Base-by-base conservation (phyloP, 192 early-diverging fungal species). In the Diversispora epigaea region DNA sequence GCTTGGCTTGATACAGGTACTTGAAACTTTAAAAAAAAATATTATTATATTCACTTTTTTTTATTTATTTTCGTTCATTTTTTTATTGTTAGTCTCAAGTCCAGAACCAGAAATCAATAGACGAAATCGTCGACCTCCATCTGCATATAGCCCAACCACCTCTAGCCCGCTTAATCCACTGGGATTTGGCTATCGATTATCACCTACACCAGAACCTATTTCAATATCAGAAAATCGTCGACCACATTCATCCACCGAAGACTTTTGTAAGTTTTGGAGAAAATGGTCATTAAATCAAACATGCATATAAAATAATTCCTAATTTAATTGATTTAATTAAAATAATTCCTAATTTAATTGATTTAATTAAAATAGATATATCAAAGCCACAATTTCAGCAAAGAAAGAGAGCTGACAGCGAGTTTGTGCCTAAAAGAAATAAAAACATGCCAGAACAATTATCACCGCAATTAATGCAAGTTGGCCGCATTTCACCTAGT, bases 1-100 rank as follows among this genome's bases (percentile, higher is more conserved):
- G 65, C 43, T 5, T 67, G 65, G 65, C 43, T 67, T 67, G 44
- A 67, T 21, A 10, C n/a, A 25, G 45, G 65, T 67, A 67, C 3
- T 49, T 67, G 12, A 47, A 3, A 10, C 10, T 54, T 17, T 54
- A 0, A 54, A 4, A 54, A 11, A 54, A 49, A 17, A 10, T 63
- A 15, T 66, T 7, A 45, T 22, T 46, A 45, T 1, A 19, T 66
- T 3, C 46, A 9, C 14, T 11, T 9, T 21, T 66, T 44, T 44
- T n/a, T 10, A 45, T 10, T 21, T 10, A 45, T 6, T 21, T 21
- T 8, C 6, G 5, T 47, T 39, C 7, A n/a, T n/a, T n/a, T 47
- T 11, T 19, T 45, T 45, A 9, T 2, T 7, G 11, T 46, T 66
- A 17, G n/a, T 21, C n/a, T 6, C 11, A 21, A 45, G 7, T 12